A percentile compares a stretch with the other conserved stretches of the same genome.
phyloP scores from a whole-genome alignment of 441 rosid species.

The Raphanus hybrid region DNA sequence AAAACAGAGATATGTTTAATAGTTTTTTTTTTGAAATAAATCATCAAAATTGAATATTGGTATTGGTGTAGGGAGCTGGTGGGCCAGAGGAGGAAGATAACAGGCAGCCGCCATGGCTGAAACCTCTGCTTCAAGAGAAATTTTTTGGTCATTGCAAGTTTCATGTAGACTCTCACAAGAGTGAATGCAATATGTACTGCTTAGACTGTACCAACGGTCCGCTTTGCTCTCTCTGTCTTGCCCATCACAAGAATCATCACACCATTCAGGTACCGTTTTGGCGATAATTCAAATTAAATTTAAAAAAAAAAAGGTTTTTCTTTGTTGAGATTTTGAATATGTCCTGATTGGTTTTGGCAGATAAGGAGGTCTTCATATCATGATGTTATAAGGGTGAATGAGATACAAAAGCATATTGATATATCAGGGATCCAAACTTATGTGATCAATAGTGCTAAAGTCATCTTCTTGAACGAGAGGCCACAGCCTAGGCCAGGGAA shows the following conservation, averaged over 20 bases:
- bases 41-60: not conserved
- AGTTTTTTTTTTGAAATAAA: not conserved
- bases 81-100: slow-evolving; percentile 81
- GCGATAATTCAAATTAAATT: not conserved
- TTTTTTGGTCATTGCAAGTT: slow-evolving; percentile 88
- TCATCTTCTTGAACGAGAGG: slow-evolving; percentile 90
- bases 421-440: slow-evolving; percentile 89
- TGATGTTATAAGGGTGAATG: slow-evolving; percentile 93
- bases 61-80: slow-evolving; percentile 58
- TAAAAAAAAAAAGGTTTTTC: not conserved
- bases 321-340: slow-evolving; percentile 8
- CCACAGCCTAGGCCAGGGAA: slow-evolving; percentile 97
- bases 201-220: slow-evolving; percentile 85
- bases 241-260: slow-evolving; percentile 78
- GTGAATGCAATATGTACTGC: slow-evolving; percentile 95
- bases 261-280: slow-evolving; percentile 70
- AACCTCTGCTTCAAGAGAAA: slow-evolving; percentile 70
- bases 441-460: slow-evolving; percentile 95
- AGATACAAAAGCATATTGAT: slow-evolving; percentile 84
- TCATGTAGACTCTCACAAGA: slow-evolving; percentile 90
- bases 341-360: slow-evolving; percentile 46
- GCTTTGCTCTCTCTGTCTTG: slow-evolving; percentile 81
- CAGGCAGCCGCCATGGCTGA: slow-evolving; percentile 85
- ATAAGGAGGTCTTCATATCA: slow-evolving; percentile 98
- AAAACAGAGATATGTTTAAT: slow-evolving; percentile 7